Conservation (phyloP, 169 alveolate genomes). For the Pseudocohnilembus persalinus region DNA sequence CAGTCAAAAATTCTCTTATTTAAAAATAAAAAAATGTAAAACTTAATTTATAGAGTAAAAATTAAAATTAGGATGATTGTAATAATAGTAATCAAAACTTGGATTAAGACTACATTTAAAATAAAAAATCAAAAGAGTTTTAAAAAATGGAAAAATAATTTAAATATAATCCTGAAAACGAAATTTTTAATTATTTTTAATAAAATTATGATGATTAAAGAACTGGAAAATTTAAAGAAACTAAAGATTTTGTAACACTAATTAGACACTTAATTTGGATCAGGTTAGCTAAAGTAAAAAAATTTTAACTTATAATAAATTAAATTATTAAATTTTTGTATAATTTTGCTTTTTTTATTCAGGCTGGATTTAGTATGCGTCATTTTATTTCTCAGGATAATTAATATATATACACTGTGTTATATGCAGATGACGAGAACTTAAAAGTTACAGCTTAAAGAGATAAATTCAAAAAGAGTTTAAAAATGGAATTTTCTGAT, state of each 20-base stretch:
- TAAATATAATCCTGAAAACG: not conserved
- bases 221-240: not conserved
- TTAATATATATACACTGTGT: conserved; percentile 12
- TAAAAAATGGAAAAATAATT: not conserved
- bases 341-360: too few species aligned
- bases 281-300: not conserved
- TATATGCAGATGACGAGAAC: conserved; percentile 26
- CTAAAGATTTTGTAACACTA: conserved; percentile 13
- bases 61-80: too few species aligned
- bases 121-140: not conserved
- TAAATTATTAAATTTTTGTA: too few species aligned
- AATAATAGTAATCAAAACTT: not conserved
- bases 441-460: conserved; percentile 29
- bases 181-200: not conserved
- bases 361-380: conserved; percentile 10
- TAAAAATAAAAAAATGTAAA: too few species aligned
- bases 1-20: too few species aligned
- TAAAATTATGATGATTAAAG: not conserved
- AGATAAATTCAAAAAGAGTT: conserved; percentile 18
- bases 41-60: not conserved
- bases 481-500: conserved; percentile 36
- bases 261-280: conserved; percentile 18
- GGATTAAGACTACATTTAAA: not conserved
- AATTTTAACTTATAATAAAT: too few species aligned
- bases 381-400: conserved; percentile 22